A percentile compares a stretch with the other conserved stretches of the same genome.
phyloP scores from a whole-genome alignment of 805 yeast genomes.

The Kuraishia borneana region DNA sequence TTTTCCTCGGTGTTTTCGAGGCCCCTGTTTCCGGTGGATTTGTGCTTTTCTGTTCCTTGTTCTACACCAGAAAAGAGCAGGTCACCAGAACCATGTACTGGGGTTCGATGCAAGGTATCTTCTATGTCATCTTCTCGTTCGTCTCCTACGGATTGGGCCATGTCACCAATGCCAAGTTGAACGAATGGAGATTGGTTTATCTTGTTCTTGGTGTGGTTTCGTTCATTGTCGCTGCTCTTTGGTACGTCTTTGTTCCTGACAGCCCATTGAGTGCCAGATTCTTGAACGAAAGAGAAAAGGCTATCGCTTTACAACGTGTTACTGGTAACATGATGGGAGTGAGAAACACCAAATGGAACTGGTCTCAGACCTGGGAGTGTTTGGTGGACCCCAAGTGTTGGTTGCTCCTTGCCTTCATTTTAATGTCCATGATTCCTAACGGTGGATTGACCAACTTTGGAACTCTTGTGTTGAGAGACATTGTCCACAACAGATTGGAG shows the following conservation, averaged over 20 bases:
- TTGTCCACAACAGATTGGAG: slow-evolving; percentile 9
- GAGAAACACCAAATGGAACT: slow-evolving; percentile 16
- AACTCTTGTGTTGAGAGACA: slow-evolving; percentile 12
- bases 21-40: slow-evolving; percentile 21
- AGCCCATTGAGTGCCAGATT: slow-evolving; percentile 34
- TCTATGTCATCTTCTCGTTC: slow-evolving; percentile 17
- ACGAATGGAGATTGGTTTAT: slow-evolving; percentile 16
- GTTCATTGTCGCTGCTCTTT: neutral
- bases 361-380: slow-evolving; percentile 16
- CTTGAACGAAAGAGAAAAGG: slow-evolving; percentile 21
- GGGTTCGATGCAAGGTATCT: slow-evolving; percentile 15
- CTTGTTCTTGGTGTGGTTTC: slow-evolving; percentile 4
- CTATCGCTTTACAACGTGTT: slow-evolving; percentile 20
- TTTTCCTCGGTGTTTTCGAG: slow-evolving; percentile 23
- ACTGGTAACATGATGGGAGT: slow-evolving; percentile 11
- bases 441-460: slow-evolving; percentile 45
- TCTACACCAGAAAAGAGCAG: slow-evolving; percentile 22
- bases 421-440: slow-evolving; percentile 40
- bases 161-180: slow-evolving; percentile 11
- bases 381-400: slow-evolving; percentile 27
- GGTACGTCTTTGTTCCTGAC: slow-evolving; percentile 39
- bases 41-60: slow-evolving; percentile 17
- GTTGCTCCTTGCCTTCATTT: slow-evolving; percentile 32
- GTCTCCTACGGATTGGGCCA: slow-evolving; percentile 21
- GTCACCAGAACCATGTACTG: slow-evolving; percentile 16